Evolutionary conservation across 805 yeast genomes (phyloP).

Genomic region (Candida incommunis): DNA sequence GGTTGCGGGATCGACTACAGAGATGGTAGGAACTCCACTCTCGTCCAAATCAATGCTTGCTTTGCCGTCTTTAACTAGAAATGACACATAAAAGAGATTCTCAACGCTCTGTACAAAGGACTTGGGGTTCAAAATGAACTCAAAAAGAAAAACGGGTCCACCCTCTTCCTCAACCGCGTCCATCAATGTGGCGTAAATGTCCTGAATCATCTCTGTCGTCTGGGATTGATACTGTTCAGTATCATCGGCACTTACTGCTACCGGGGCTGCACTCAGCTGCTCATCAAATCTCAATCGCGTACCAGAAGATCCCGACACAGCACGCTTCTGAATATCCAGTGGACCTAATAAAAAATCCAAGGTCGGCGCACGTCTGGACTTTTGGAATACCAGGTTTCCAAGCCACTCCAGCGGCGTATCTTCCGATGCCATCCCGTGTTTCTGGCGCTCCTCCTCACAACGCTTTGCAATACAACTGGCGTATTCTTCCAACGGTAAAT

Average conservation of each 20-base stretch:
- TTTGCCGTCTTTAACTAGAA: constrained; percentile 60
- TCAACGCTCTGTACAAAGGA: constrained; percentile 72
- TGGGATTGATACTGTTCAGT: background rate
- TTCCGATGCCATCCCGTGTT: too few relatives aligned
- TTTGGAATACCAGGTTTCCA: background rate
- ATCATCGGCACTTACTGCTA: background rate
- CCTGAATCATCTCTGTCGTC: constrained; percentile 31
- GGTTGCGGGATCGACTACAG: constrained; percentile 10
- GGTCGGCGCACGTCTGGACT: constrained; percentile 22
- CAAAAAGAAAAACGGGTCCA: constrained; percentile 39
- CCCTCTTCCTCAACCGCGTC: constrained; percentile 16
- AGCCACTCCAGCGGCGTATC: constrained; percentile 24
- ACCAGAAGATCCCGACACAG: background rate
- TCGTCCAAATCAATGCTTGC: constrained; percentile 36
- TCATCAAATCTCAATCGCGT: background rate
- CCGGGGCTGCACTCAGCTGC: background rate
- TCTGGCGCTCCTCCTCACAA: background rate
- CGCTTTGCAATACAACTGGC: background rate
- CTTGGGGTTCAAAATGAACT: constrained; percentile 49
- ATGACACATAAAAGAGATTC: constrained; percentile 70
- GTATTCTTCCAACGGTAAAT: background rate
- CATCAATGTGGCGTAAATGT: constrained; percentile 31
- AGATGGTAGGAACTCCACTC: constrained; percentile 14
- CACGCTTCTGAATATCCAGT: constrained; percentile 36
- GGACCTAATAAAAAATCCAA: constrained; percentile 62